Evolutionary conservation across 208 protist genomes (phyloP).

Genomic region (Crithidia acanthocephali): DNA sequence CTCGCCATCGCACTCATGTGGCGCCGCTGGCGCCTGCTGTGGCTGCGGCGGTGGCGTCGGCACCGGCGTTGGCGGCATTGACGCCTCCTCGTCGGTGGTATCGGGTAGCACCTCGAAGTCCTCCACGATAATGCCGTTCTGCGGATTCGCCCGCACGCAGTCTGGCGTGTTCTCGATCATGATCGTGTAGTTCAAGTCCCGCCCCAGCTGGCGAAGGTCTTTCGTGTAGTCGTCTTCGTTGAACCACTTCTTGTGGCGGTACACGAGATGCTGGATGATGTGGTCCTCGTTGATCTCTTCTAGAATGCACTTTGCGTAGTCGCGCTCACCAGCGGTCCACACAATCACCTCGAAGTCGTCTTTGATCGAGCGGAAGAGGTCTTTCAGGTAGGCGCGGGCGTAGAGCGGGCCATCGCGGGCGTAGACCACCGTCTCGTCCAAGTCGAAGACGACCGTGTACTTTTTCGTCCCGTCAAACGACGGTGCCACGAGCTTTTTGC

Average conservation of each 20-base stretch:
- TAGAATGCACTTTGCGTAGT: slow-evolving; percentile 90
- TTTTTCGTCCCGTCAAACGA: slow-evolving; percentile 35
- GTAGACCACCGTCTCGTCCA: slow-evolving; percentile 94
- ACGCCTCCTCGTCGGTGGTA: slow-evolving; percentile 25
- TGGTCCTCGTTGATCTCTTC: slow-evolving; percentile 88
- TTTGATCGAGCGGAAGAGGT: slow-evolving; percentile 77
- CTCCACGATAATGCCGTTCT: slow-evolving; percentile 88
- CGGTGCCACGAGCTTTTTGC: slow-evolving; percentile 67
- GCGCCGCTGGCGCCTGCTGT: not conserved
- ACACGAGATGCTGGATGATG: slow-evolving; percentile 84
- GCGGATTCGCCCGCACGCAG: slow-evolving; percentile 79
- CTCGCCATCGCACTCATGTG: not conserved
- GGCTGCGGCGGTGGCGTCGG: slow-evolving; percentile 14
- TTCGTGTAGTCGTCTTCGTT: slow-evolving; percentile 83
- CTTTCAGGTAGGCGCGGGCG: slow-evolving; percentile 75
- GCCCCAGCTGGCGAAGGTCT: slow-evolving; percentile 77
- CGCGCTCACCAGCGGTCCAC: slow-evolving; percentile 90
- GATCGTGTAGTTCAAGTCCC: slow-evolving; percentile 80
- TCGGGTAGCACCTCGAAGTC: slow-evolving; percentile 78
- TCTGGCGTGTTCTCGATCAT: slow-evolving; percentile 91
- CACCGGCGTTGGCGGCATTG: slow-evolving; percentile 16
- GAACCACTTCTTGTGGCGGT: slow-evolving; percentile 84
- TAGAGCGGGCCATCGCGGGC: slow-evolving; percentile 88
- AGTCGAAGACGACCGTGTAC: slow-evolving; percentile 90
- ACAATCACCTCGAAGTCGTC: slow-evolving; percentile 91